Percentiles rank a stretch among this genome's conserved stretches.
phyloP scores from a whole-genome alignment of 1,284 basidiomycete genomes.

The Paramarasmius palmivorus region DNA sequence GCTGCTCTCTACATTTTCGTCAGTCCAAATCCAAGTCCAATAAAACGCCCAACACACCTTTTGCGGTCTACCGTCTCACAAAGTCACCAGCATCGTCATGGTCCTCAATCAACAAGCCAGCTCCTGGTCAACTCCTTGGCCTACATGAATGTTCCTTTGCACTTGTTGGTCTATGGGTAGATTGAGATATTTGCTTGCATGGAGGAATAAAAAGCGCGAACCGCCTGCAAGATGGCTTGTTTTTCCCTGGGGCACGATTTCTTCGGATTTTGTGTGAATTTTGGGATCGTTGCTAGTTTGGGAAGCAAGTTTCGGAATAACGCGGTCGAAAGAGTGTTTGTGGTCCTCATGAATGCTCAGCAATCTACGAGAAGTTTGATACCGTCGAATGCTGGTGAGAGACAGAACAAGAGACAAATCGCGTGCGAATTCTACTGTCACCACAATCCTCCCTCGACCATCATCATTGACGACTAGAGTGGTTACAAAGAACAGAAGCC shows the following conservation, averaged over 20 bases:
- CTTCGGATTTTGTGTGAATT: constrained; percentile 55
- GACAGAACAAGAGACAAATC: too few relatives aligned
- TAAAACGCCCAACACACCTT: constrained; percentile 37
- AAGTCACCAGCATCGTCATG: constrained; percentile 61
- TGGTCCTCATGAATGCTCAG: constrained; percentile 21
- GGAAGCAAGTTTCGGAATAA: constrained; percentile 53
- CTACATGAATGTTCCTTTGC: constrained; percentile 53
- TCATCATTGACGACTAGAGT: too few relatives aligned
- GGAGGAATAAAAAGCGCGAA: constrained; percentile 30
- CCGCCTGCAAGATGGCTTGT: constrained; percentile 65
- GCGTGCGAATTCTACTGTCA: too few relatives aligned
- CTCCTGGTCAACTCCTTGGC: constrained; percentile 67
- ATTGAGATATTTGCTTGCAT: too few relatives aligned
- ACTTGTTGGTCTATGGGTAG: constrained; percentile 57
- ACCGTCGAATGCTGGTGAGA: too few relatives aligned
- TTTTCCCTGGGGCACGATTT: constrained; percentile 50
- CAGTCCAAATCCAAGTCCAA: background rate
- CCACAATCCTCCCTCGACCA: too few relatives aligned
- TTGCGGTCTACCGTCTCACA: constrained; percentile 64
- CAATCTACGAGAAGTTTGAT: too few relatives aligned
- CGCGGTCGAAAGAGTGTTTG: constrained; percentile 38
- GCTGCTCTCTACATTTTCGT: constrained; percentile 27
- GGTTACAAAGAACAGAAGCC: too few relatives aligned
- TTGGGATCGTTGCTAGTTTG: constrained; percentile 53
- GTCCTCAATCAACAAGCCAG: constrained; percentile 61